Percentiles rank a stretch among this genome's conserved stretches.
phyloP scores from a whole-genome alignment of 1,139 yeast species.

The Waltiozyma solani region DNA sequence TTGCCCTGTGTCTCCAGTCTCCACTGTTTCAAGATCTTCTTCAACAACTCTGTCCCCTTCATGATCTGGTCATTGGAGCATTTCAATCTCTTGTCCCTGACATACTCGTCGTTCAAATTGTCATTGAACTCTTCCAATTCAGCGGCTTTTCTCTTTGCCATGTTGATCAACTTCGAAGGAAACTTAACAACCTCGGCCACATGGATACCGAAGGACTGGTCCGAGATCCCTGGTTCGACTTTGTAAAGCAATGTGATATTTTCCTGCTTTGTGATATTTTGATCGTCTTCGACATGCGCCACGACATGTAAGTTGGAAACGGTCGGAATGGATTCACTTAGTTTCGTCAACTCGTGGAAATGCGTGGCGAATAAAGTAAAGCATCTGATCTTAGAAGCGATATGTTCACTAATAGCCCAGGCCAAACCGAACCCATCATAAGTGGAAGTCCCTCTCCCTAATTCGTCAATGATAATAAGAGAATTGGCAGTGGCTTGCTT shows the following conservation, averaged over 20 bases:
- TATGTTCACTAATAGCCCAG: conserved; percentile 88
- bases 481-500: conserved; percentile 81
- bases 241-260: conserved; percentile 73
- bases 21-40: conserved; percentile 54
- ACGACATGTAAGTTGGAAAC: conserved; percentile 85
- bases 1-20: conserved; percentile 31
- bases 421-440: conserved; percentile 98
- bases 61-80: conserved; percentile 45
- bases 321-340: conserved; percentile 48
- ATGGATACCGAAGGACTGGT: conserved; percentile 93
- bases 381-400: conserved; percentile 59
- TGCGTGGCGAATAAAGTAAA: conserved; percentile 93
- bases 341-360: conserved; percentile 85
- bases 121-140: conserved; percentile 68
- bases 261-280: conserved; percentile 33
- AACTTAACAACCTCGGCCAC: conserved; percentile 94
- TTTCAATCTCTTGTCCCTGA: conserved; percentile 38
- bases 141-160: conserved; percentile 91
- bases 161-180: conserved; percentile 76
- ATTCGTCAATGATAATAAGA: conserved; percentile 83
- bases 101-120: conserved; percentile 25
- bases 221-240: conserved; percentile 88
- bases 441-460: conserved; percentile 95
- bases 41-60: conserved; percentile 46
- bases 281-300: conserved; percentile 62